Evolutionary conservation across 345 rosid genomes (phyloP), one percentile per base, ranked within the genome.

Genomic region (Arabidopsis arenosa): DNA sequence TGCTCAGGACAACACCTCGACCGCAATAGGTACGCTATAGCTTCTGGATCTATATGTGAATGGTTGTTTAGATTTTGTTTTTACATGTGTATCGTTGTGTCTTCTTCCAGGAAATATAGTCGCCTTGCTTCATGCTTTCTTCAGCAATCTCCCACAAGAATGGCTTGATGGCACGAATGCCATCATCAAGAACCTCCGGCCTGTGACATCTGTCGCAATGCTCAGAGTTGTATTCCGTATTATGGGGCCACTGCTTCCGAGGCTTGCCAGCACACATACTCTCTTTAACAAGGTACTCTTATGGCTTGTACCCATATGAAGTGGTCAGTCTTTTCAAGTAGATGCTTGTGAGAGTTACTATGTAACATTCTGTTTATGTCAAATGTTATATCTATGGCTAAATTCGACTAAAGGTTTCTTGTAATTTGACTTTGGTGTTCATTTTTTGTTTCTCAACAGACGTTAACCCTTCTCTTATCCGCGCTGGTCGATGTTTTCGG

Each of bases 1-100:
- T 82, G 93, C 99, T 79, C 98, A 93, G 79, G 99, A 95, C 82
- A 93, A 88, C 75, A 93, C 99, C 60, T 95, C 98, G 14, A 92
- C 99, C 2, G 97, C 97, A 70, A 90, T 95, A 70, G 97, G 97
- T 95, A 89, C 61, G 74, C 32, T 40, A 57, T 53, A 58, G 35
- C 62, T 73, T 66, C 52, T 66, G 37, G 18, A 76, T 55, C 53
- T 13, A 11, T 32, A 9, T 14, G 56, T 65, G 49, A 35, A 49
- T 66, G 41, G 7, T 43, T 78, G 68, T 66, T 58, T 58, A 56
- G 2, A 41, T 49, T 51, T 28, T 37, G 26, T 49, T 57, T 28
- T 64, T 18, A 40, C 47, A 77, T 47, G 60, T 56, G 61, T 9
- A 52, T 33, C n/a, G 3, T 44, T 66, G 69, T 72, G 57, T 44